These are phyloP conservation scores for Comarum palustre DNA, from an alignment of 306 rosid genomes.

Conservation along the genomic window DNA sequence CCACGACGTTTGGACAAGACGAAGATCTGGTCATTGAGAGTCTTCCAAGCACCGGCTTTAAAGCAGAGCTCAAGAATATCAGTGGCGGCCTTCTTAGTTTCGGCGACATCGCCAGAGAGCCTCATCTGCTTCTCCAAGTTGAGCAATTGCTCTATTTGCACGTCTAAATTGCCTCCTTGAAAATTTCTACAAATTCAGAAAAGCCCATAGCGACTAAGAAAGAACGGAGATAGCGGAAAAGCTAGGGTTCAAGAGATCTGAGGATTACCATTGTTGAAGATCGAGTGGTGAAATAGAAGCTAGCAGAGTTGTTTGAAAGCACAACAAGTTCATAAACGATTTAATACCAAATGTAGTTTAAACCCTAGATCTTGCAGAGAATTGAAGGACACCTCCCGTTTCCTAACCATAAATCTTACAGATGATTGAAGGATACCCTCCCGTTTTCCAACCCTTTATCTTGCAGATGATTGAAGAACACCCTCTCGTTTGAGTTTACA, in stretches of 20 bases:
- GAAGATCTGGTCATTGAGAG: constrained; percentile 81
- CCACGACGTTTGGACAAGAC: constrained; percentile 90
- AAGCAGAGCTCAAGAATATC: constrained; percentile 81
- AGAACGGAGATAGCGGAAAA: background rate
- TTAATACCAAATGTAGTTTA: no score
- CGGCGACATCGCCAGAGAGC: constrained; percentile 66
- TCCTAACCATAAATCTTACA: no score
- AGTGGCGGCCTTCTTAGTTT: constrained; percentile 71
- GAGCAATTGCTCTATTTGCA: constrained; percentile 62
- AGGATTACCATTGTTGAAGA: constrained; percentile 7
- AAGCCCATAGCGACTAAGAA: background rate
- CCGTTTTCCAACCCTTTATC: no score
- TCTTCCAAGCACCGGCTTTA: constrained; percentile 77
- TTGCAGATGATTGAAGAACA: no score
- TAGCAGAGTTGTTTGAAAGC: background rate
- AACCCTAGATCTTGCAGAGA: no score
- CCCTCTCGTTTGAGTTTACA: no score
- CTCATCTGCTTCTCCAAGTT: constrained; percentile 91
- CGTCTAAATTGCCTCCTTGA: constrained; percentile 52
- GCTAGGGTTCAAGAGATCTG: background rate
- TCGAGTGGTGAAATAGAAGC: background rate
- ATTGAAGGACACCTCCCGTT: no score
- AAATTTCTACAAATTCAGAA: constrained; percentile 8
- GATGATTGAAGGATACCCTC: no score
- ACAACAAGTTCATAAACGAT: no score